Conservation (phyloP, 345 rosid species). For the Melastoma malabathricum region DNA sequence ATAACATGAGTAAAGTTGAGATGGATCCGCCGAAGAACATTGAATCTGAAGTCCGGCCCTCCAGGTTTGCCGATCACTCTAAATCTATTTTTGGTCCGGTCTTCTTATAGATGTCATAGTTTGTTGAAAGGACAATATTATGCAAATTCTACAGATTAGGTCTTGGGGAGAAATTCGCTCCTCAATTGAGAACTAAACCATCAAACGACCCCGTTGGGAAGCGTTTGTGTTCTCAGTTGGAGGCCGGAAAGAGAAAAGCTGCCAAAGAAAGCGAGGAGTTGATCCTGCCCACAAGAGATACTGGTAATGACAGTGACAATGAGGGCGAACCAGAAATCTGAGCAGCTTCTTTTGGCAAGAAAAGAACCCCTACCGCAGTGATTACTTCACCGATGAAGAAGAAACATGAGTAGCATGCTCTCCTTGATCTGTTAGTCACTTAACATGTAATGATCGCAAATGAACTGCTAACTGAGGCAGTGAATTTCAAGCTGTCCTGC, state of each 20-base stretch:
- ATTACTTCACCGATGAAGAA: background rate
- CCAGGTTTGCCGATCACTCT: background rate
- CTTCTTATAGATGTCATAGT: background rate
- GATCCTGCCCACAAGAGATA: background rate
- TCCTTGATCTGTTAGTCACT: conserved; percentile 4
- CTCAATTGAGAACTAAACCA: conserved; percentile 2
- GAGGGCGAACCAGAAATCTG: conserved; percentile 24
- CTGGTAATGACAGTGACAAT: background rate
- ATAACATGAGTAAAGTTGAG: background rate
- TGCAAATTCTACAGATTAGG: conserved; percentile 1
- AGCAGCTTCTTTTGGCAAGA: conserved; percentile 23
- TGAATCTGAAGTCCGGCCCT: background rate
- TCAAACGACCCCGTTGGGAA: conserved; percentile 3
- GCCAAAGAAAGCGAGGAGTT: background rate
- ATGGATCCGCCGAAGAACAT: background rate
- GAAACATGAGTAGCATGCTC: conserved; percentile 1
- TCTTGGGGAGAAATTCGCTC: conserved; percentile 5
- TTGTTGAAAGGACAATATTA: background rate
- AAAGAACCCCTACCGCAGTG: conserved; percentile 11
- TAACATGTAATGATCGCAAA: conserved; percentile 44
- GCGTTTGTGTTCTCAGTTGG: conserved; percentile 1
- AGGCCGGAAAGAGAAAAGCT: conserved; percentile 6
- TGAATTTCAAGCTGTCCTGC: no score
- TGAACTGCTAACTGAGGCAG: no score
- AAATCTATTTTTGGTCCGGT: background rate